A percentile compares a stretch with the other conserved stretches of the same genome.
Evolutionary conservation across 345 rosid genomes (phyloP).

Genomic region (Carallia brachiata): DNA sequence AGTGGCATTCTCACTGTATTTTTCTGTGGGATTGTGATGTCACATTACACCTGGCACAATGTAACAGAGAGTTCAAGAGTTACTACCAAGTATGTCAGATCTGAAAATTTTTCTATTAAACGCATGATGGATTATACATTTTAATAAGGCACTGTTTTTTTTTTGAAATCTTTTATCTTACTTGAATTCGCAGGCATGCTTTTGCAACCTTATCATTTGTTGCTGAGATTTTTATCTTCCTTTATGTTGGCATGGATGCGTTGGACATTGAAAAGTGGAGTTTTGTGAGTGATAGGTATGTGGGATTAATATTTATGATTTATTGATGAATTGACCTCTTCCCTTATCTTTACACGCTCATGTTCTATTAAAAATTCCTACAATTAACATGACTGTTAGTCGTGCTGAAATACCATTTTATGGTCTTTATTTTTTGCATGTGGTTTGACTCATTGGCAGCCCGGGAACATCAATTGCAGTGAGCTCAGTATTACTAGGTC

Average conservation of each 20-base stretch:
- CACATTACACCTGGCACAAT: slow-evolving; percentile 95
- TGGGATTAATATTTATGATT: not conserved
- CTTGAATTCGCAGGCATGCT: slow-evolving; percentile 60
- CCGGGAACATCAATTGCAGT: slow-evolving; percentile 87
- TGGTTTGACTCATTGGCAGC: slow-evolving; percentile 34
- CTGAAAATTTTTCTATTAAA: not conserved
- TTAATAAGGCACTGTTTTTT: not conserved
- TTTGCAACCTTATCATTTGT: slow-evolving; percentile 95
- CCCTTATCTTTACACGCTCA: not conserved
- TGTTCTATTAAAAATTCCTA: no score
- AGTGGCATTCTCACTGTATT: slow-evolving; percentile 91
- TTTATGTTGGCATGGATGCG: slow-evolving; percentile 99
- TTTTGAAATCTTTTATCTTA: not conserved
- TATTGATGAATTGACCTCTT: not conserved
- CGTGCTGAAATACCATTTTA: not conserved
- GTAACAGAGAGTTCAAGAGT: slow-evolving; percentile 91
- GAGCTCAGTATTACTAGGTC: slow-evolving; percentile 69
- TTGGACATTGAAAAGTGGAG: slow-evolving; percentile 98
- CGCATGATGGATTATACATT: not conserved
- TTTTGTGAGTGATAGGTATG: slow-evolving; percentile 70
- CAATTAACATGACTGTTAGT: not conserved
- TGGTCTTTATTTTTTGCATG: not conserved
- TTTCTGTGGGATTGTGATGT: slow-evolving; percentile 91
- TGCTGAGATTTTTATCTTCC: slow-evolving; percentile 87
- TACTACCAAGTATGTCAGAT: slow-evolving; percentile 65